phyloP scores from a whole-genome alignment of 2,329 filamentous ascomycete genomes.

The Fusarium miscanthi region DNA sequence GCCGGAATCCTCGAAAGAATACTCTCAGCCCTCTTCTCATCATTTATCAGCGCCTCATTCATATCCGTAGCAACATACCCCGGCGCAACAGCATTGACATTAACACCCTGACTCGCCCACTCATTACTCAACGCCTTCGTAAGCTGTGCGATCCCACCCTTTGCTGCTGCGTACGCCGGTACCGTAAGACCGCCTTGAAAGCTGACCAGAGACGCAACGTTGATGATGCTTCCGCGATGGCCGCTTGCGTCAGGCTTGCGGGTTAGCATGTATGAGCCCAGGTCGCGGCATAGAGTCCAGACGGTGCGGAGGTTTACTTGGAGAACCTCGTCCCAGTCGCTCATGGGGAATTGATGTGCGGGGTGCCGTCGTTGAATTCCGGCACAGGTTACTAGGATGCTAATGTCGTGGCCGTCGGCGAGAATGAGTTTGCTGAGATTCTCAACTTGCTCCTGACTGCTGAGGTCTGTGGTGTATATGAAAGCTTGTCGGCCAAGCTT shows the following conservation, averaged over 20 bases:
- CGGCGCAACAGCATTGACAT: slow-evolving; percentile 87
- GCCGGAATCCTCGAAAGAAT: slow-evolving; percentile 86
- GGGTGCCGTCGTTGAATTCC: slow-evolving; percentile 86
- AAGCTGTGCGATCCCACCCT: slow-evolving; percentile 85
- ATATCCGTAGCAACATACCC: slow-evolving; percentile 93
- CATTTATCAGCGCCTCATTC: slow-evolving; percentile 83
- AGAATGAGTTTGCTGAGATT: slow-evolving; percentile 68
- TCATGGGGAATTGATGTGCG: slow-evolving; percentile 77
- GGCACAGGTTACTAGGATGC: slow-evolving; percentile 86
- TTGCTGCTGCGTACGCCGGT: slow-evolving; percentile 86
- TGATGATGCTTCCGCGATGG: slow-evolving; percentile 79
- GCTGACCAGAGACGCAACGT: slow-evolving; percentile 81
- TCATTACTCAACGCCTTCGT: slow-evolving; percentile 91
- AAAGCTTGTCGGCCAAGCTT: slow-evolving; percentile 72
- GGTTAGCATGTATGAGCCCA: slow-evolving; percentile 80
- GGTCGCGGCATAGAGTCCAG: slow-evolving; percentile 80
- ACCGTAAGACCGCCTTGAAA: slow-evolving; percentile 91
- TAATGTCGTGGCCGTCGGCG: slow-evolving; percentile 70
- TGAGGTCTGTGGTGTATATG: slow-evolving; percentile 77
- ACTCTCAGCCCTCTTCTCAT: slow-evolving; percentile 74
- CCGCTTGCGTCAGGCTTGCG: slow-evolving; percentile 61
- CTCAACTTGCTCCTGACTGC: slow-evolving; percentile 67
- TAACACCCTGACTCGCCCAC: slow-evolving; percentile 82
- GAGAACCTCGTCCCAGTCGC: slow-evolving; percentile 79
- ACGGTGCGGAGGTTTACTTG: slow-evolving; percentile 88